A percentile compares a stretch with the other conserved stretches of the same genome.
Evolutionary conservation across 78 protist genomes (phyloP).

Genomic region (Dictyostelium purpureum): DNA sequence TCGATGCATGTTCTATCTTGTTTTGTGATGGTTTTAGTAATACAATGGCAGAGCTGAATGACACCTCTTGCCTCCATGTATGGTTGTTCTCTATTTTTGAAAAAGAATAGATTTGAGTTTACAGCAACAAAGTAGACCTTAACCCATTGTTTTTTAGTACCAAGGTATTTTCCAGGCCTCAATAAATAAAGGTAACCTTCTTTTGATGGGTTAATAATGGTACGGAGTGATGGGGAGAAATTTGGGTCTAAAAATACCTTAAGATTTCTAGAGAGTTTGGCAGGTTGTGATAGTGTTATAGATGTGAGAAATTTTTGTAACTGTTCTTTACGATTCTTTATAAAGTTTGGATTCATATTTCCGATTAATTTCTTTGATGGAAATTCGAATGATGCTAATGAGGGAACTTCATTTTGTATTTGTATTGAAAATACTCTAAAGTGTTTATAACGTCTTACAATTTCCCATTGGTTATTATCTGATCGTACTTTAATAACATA

Average conservation of each 20-base stretch:
- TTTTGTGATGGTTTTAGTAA: neutral
- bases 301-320: slow-evolving; percentile 20
- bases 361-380: slow-evolving; percentile 71
- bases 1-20: slow-evolving; percentile 35
- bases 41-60: slow-evolving; percentile 15
- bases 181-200: slow-evolving; percentile 50
- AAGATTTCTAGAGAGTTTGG: slow-evolving; percentile 48
- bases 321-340: slow-evolving; percentile 38
- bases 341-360: slow-evolving; percentile 54
- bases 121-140: slow-evolving; percentile 33
- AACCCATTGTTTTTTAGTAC: slow-evolving; percentile 22
- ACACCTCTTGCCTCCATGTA: slow-evolving; percentile 61
- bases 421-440: slow-evolving; percentile 52
- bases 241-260: slow-evolving; percentile 66
- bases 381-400: slow-evolving; percentile 39
- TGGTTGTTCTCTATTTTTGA: slow-evolving; percentile 40
- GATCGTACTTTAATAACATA: slow-evolving; percentile 56
- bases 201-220: slow-evolving; percentile 24
- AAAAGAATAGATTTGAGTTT: slow-evolving; percentile 60
- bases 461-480: slow-evolving; percentile 44
- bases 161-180: neutral
- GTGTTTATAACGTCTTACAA: slow-evolving; percentile 69
- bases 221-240: slow-evolving; percentile 30
- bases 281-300: slow-evolving; percentile 1
- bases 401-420: slow-evolving; percentile 33